Evolutionary conservation across 179 eudicot species (phyloP), one percentile per base, ranked within the genome.

Genomic region (Spinacia oleracea): DNA sequence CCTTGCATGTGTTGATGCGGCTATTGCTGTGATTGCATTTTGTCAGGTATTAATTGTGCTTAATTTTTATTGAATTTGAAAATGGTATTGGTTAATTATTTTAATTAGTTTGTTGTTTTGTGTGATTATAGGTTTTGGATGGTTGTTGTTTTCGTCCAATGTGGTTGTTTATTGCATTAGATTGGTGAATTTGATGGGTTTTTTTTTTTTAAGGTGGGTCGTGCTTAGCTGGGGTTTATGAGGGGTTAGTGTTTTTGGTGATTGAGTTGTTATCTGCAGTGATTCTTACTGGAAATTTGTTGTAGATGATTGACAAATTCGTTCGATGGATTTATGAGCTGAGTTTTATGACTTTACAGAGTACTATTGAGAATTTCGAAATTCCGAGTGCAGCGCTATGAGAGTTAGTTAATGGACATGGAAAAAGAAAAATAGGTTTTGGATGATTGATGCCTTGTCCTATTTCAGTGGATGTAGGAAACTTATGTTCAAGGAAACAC

Each of bases 1-100:
- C 55, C 85, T 93, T 73, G 90, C 95, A 70, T 80, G 60, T 68
- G 79, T 92, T 79, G 97, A 92, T 86, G 89, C 80, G 18, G 73
- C 81, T 51, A 90, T 93, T 81, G 91, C 92, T 65, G 77, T 81
- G 74, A 75, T 92, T 78, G 92, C 97, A 75, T 89, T 92, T 53
- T 90, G 77, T 80, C 97, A 92, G 97, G 98, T 92, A 77, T 53
- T 71, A 9, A 9, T 64, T 50, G 77, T 55, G 31, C 69, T 43
- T 34, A 25, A 16, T 46, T 75, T 53, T 62, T 18, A 29, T 10
- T 45, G 10, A 50, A 58, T 9, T 62, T 72, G 8, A 59, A 34
- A 48, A 31, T 20, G 38, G 43, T 75, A 20, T 78, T 73, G 64
- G 23, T 27, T 77, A 40, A 21, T 56, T 74, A 50, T 21, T 42